Conservation (phyloP, 108 stramenopile genomes). For the Pinguiococcus pyrenoidosus region DNA sequence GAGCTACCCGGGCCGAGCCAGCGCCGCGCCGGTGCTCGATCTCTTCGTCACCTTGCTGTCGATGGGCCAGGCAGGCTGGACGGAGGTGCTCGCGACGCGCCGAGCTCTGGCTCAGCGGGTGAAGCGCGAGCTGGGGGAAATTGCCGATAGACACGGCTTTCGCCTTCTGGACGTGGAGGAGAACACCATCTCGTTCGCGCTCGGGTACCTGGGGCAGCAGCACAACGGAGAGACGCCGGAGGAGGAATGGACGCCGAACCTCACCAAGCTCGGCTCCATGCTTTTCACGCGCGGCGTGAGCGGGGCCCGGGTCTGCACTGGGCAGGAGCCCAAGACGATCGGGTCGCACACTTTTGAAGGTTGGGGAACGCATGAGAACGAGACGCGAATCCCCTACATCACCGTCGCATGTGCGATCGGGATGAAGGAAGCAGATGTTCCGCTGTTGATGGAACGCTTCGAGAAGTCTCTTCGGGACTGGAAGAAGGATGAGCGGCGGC, state of each 20-base stretch:
- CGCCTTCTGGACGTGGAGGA: slow-evolving; percentile 55
- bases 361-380: slow-evolving; percentile 10
- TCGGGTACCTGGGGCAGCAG: no score
- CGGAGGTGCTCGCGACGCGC: slow-evolving; percentile 10
- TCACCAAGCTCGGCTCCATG: slow-evolving; percentile 84
- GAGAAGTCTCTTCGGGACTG: no score
- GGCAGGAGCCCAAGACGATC: slow-evolving; percentile 8
- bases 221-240: slow-evolving; percentile 32
- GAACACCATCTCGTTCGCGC: slow-evolving; percentile 90
- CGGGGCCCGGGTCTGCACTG: slow-evolving; percentile 49
- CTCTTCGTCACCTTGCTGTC: slow-evolving; percentile 87
- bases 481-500: no score
- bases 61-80: slow-evolving; percentile 68
- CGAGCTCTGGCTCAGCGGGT: slow-evolving; percentile 36
- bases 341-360: slow-evolving; percentile 8
- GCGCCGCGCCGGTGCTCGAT: slow-evolving; percentile 77
- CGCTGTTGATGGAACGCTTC: no score
- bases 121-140: slow-evolving; percentile 28
- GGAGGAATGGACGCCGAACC: not conserved
- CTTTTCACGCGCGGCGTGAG: slow-evolving; percentile 89
- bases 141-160: slow-evolving; percentile 69
- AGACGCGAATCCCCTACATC: slow-evolving; percentile 47
- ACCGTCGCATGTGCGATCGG: slow-evolving; percentile 87
- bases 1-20: slow-evolving; percentile 91
- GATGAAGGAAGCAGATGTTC: slow-evolving; percentile 53